Evolutionary conservation across 257 asterid species (phyloP).

Genomic region (Solanum peruvianum): DNA sequence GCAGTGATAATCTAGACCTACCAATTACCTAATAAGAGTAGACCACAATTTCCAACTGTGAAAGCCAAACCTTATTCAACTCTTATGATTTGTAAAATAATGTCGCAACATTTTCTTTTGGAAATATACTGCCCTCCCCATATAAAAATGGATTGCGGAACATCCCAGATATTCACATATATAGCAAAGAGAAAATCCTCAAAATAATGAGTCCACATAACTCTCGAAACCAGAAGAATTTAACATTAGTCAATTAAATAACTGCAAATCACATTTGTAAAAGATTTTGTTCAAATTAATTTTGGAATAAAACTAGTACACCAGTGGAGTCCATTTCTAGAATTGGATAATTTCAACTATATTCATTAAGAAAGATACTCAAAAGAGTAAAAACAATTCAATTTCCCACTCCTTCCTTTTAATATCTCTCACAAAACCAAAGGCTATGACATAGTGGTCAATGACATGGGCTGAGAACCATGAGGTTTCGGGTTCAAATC

Average conservation of each 20-base stretch:
- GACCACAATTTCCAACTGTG: not conserved
- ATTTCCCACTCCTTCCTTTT: not conserved
- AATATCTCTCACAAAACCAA: not conserved
- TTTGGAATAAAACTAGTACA: not conserved
- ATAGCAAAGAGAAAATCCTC: not conserved
- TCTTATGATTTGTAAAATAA: not conserved
- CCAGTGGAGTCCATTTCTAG: not conserved
- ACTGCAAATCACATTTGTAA: not conserved
- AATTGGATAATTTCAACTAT: not conserved
- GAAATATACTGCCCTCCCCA: not conserved
- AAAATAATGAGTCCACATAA: not conserved
- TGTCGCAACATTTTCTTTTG: not conserved
- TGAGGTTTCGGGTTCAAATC: not conserved
- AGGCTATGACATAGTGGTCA: not conserved
- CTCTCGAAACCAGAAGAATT: not conserved
- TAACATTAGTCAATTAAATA: not conserved
- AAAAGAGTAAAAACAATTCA: not conserved
- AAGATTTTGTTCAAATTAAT: not conserved
- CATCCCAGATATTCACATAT: not conserved
- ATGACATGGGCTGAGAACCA: not conserved
- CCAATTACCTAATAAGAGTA: not conserved
- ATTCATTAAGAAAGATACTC: not conserved
- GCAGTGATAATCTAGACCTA: not conserved
- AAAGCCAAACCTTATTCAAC: not conserved
- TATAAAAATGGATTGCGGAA: not conserved